Evolutionary conservation across 345 rosid species (phyloP), one percentile per base, ranked within the genome.

Genomic region (Acer campestre): DNA sequence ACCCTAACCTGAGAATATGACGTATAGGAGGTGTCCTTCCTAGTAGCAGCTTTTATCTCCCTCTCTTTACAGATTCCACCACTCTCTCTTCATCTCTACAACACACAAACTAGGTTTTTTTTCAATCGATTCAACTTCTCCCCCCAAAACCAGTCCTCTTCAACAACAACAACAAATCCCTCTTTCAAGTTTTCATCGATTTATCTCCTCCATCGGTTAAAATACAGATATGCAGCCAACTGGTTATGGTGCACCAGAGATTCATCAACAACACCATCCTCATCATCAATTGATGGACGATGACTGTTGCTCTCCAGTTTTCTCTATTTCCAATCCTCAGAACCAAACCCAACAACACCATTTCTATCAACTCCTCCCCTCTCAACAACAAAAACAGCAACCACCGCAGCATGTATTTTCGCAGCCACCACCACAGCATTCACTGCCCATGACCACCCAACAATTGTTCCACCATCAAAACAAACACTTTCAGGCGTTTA

Each of bases 281-380:
- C 84, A 55, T 8, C 76, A 59, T 2, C 67, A 56, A 38, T 74
- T 72, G 14, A 73, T 78, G 35, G 81, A 51, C 40, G 78, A 76
- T 17, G 80, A 25, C 17, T 56, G 51, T 46, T 78, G 68, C 27
- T 70, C 80, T 17, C 40, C 84, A 4, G 69, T 78, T 71, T 81
- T 82, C 74, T 70, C 79, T 72, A 66, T 82, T 74, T 61, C 84
- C 4, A 67, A 71, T 66, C 72, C 76, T 67, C 76, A 64, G 35
- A 72, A 63, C 61, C 53, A 69, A 6, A 67, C 73, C 2, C 81
- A 71, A n/a, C 80, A 58, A 8, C 74, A 81, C 61, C 13, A 44
- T 23, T 73, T 27, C 4, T 74, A 75, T 10, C 49, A 42, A 8
- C 63, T 59, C 63, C 63, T 59, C 11, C 7, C 58, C 3, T 64